These are phyloP conservation scores for Coemansia sp. DNA, from an alignment of 192 early-diverging fungal genomes.

Conservation along the genomic window DNA sequence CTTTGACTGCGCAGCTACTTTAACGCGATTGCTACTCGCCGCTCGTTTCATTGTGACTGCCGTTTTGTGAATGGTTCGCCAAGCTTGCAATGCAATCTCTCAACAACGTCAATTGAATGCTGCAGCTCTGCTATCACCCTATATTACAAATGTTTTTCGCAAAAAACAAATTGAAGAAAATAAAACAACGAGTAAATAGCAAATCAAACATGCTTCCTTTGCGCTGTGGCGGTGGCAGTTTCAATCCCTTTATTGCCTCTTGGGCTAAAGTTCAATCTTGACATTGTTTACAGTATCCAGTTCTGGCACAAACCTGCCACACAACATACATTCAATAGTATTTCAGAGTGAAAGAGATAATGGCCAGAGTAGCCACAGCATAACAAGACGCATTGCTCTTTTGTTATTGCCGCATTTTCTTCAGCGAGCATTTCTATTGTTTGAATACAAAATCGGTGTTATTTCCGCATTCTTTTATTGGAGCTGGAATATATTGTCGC, in stretches of 20 bases:
- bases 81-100: neutral
- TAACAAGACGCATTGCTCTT: constrained; percentile 1
- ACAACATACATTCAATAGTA: neutral
- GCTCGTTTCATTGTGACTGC: neutral
- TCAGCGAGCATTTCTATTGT: neutral
- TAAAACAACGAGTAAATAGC: neutral
- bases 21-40: neutral
- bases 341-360: too few species aligned
- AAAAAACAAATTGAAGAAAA: constrained; percentile 5
- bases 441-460: too few species aligned
- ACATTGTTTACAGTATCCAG: too few species aligned
- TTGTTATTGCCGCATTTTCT: neutral
- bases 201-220: neutral
- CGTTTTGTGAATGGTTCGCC: neutral
- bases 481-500: too few species aligned
- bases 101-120: too few species aligned
- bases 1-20: neutral
- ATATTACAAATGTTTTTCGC: too few species aligned
- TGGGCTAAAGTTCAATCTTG: neutral
- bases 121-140: too few species aligned
- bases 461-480: too few species aligned
- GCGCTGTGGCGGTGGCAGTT: too few species aligned
- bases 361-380: too few species aligned
- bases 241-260: neutral
- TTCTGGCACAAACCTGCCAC: neutral